Conservation (phyloP, 2,329 filamentous ascomycete species). For the Neofusicoccum laricinum region DNA sequence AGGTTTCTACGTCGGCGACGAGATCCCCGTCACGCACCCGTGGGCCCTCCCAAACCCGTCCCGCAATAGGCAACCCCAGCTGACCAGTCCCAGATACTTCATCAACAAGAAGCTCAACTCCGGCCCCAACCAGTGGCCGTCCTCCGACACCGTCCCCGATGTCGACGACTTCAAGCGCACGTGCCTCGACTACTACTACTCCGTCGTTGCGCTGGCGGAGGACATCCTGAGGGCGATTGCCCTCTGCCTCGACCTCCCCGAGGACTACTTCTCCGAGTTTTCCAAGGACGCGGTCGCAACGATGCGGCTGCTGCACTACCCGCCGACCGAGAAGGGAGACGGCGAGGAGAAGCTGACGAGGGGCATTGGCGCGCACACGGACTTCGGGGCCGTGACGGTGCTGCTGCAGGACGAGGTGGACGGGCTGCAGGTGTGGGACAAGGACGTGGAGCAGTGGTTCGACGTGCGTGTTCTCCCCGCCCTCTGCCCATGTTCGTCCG, state of each 20-base stretch:
- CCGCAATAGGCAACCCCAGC: neutral
- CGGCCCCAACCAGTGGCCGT: constrained; percentile 44
- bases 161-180: constrained; percentile 36
- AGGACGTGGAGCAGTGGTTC: constrained; percentile 27
- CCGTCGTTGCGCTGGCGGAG: constrained; percentile 38
- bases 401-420: constrained; percentile 42
- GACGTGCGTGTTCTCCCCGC: constrained; percentile 16
- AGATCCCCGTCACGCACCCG: constrained; percentile 38
- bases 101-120: constrained; percentile 37
- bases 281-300: constrained; percentile 38
- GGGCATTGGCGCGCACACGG: constrained; percentile 44
- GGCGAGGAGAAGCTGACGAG: constrained; percentile 35
- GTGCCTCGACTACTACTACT: constrained; percentile 41
- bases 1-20: constrained; percentile 43
- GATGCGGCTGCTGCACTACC: constrained; percentile 45
- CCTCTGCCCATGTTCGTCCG: neutral
- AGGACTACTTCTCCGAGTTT: constrained; percentile 38
- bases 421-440: constrained; percentile 37
- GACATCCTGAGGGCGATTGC: constrained; percentile 43
- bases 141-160: constrained; percentile 15
- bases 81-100: constrained; percentile 25
- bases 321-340: constrained; percentile 35
- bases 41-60: neutral
- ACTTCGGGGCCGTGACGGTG: constrained; percentile 43
- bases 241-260: constrained; percentile 38